These are phyloP conservation scores for Volvox africanus DNA, from an alignment of 139 green algal genomes.

Conservation along the genomic window DNA sequence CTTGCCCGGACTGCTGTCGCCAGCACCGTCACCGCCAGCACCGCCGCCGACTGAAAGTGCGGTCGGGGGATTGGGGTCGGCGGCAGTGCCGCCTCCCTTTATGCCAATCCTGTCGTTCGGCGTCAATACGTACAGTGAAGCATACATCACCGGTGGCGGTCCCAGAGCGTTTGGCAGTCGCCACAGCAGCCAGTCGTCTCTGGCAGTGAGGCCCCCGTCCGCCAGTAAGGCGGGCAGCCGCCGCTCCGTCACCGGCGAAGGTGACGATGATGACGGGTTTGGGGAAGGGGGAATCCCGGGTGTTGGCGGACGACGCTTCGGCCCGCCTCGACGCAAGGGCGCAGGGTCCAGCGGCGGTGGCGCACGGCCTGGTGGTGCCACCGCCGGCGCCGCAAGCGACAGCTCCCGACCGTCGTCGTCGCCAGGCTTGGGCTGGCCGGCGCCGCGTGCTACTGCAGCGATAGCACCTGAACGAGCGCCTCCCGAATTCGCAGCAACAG, in stretches of 20 bases:
- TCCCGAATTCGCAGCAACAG: too few species aligned
- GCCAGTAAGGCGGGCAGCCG: not conserved
- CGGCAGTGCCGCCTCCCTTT: not conserved
- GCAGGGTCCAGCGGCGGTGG: not conserved
- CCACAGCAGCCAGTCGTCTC: not conserved
- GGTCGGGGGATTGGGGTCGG: not conserved
- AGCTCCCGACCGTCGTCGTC: not conserved
- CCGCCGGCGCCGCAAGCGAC: not conserved
- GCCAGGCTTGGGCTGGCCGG: too few species aligned
- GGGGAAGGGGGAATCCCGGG: not conserved
- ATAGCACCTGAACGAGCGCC: too few species aligned
- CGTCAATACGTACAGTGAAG: not conserved
- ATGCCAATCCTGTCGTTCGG: slow-evolving; percentile 13
- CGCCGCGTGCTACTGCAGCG: not conserved
- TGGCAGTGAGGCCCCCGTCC: not conserved
- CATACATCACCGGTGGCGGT: not conserved
- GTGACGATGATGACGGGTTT: not conserved
- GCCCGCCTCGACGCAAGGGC: not conserved
- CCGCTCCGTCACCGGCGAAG: not conserved
- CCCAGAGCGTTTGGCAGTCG: not conserved
- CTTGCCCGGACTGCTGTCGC: not conserved
- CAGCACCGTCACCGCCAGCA: not conserved
- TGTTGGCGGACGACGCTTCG: not conserved
- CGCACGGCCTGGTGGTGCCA: not conserved
- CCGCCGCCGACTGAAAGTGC: not conserved